Evolutionary conservation across 257 asterid species (phyloP).

Genomic region (Solanum chiquidenum): DNA sequence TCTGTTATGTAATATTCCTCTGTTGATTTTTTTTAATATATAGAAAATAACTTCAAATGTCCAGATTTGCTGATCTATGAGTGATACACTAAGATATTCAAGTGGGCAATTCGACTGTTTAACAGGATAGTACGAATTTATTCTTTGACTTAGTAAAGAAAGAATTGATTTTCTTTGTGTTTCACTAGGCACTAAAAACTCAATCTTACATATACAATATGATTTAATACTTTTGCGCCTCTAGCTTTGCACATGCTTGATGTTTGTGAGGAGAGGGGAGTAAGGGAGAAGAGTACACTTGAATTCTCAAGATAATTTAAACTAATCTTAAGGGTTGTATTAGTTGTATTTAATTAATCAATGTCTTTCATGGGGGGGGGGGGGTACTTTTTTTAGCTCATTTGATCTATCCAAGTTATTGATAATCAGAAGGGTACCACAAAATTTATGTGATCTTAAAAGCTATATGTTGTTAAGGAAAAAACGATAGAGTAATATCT

Average conservation of each 20-base stretch:
- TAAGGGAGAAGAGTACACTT: neutral
- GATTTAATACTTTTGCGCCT: neutral
- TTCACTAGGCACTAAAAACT: too few relatives aligned
- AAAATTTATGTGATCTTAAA: neutral
- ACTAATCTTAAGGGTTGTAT: neutral
- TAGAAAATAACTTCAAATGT: too few relatives aligned
- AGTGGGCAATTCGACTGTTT: too few relatives aligned
- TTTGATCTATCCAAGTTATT: neutral
- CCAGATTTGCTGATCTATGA: too few relatives aligned
- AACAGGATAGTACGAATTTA: too few relatives aligned
- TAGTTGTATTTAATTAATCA: neutral
- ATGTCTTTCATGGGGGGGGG: neutral
- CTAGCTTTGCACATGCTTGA: neutral
- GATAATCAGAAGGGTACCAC: fast-evolving
- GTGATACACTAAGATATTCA: too few relatives aligned
- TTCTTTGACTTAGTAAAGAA: too few relatives aligned
- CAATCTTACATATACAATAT: neutral
- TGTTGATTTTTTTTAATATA: too few relatives aligned
- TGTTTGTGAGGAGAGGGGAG: neutral
- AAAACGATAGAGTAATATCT: neutral
- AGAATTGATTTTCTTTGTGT: too few relatives aligned
- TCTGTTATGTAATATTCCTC: too few relatives aligned
- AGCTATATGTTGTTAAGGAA: neutral
- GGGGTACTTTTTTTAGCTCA: too few relatives aligned
- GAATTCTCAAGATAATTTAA: neutral